Conservation (phyloP, 495 filamentous ascomycete species). For the Cercophora sp. region DNA sequence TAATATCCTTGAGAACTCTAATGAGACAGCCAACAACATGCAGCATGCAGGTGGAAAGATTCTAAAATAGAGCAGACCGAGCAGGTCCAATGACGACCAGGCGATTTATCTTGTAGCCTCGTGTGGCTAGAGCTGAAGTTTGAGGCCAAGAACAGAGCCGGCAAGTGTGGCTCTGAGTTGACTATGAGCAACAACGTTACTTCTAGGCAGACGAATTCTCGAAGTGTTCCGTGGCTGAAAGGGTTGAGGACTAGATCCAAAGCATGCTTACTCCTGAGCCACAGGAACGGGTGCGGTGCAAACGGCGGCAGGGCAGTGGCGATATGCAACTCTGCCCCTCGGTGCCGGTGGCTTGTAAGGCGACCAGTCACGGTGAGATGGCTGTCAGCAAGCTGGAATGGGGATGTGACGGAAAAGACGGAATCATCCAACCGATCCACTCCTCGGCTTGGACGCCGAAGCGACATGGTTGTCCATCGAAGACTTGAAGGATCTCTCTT, state of each 20-base stretch:
- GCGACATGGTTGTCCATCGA: background rate
- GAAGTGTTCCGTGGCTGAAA: too few relatives aligned
- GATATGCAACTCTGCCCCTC: background rate
- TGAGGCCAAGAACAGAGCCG: slow-evolving; percentile 9
- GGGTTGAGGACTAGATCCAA: too few relatives aligned
- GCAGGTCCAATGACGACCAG: slow-evolving; percentile 4
- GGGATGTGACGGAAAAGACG: background rate
- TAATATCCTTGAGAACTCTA: slow-evolving; percentile 16
- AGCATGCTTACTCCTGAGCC: slow-evolving; percentile 10
- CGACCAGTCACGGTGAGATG: background rate
- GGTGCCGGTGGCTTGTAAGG: slow-evolving; percentile 12
- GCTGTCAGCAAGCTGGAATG: background rate
- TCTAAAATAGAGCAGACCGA: slow-evolving; percentile 12
- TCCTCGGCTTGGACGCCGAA: background rate
- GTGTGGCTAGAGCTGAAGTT: slow-evolving; percentile 33
- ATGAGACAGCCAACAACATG: slow-evolving; percentile 17
- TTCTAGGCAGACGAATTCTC: too few relatives aligned
- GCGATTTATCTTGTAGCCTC: slow-evolving; percentile 10
- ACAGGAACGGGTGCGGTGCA: background rate
- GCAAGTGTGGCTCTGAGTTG: too few relatives aligned
- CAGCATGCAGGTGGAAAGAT: slow-evolving; percentile 14
- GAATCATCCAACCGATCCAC: background rate
- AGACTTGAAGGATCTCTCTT: too few relatives aligned
- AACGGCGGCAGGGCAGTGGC: background rate
- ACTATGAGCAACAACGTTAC: too few relatives aligned